Percentiles rank a stretch among this genome's conserved stretches.
These are phyloP conservation scores for Glomus cerebriforme DNA, from an alignment of 192 early-diverging fungal genomes.

Conservation along the genomic window DNA sequence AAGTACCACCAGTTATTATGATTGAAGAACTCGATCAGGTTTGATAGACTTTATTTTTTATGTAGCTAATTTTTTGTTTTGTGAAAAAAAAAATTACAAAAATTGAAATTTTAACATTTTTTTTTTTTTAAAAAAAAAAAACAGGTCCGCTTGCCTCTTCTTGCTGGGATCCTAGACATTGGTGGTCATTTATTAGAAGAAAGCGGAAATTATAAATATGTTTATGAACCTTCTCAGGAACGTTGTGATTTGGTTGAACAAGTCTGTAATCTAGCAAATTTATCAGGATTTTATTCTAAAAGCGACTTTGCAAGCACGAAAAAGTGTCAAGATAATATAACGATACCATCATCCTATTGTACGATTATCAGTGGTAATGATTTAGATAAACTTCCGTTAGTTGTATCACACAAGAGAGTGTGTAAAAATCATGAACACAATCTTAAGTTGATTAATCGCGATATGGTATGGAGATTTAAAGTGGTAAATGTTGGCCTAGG, in stretches of 20 bases:
- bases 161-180: neutral
- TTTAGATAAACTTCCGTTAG: neutral
- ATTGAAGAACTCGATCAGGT: neutral
- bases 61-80: neutral
- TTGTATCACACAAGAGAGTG: neutral
- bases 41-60: neutral
- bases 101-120: no score
- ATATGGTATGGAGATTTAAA: constrained; percentile 39
- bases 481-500: constrained; percentile 40
- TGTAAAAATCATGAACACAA: neutral
- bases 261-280: neutral
- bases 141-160: neutral
- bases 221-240: neutral
- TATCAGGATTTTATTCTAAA: neutral
- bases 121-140: no score
- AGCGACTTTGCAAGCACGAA: neutral
- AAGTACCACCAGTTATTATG: neutral
- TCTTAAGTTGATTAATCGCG: neutral
- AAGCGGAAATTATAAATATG: neutral
- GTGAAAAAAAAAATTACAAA: no score
- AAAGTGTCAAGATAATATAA: neutral
- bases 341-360: neutral
- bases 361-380: neutral
- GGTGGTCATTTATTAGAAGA: neutral
- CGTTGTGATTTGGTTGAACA: neutral